Evolutionary conservation across 2,329 filamentous ascomycete genomes (phyloP).

Genomic region (Aspergillus felis): DNA sequence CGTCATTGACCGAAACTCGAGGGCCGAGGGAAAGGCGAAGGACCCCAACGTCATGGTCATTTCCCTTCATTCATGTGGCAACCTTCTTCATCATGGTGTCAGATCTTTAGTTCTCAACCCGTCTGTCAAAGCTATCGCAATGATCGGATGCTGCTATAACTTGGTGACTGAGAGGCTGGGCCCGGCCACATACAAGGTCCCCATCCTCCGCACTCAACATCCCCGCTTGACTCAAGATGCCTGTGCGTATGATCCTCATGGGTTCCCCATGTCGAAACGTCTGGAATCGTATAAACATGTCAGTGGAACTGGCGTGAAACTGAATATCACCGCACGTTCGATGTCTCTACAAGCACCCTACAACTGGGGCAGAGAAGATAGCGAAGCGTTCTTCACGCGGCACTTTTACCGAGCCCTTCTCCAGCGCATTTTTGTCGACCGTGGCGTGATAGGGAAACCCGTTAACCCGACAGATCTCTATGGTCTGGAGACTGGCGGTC

Average conservation of each 20-base stretch:
- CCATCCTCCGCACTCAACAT: slow-evolving; percentile 71
- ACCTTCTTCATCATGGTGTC: slow-evolving; percentile 92
- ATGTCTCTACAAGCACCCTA: slow-evolving; percentile 95
- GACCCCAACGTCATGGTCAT: slow-evolving; percentile 68
- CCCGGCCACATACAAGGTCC: slow-evolving; percentile 80
- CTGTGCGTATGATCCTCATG: slow-evolving; percentile 74
- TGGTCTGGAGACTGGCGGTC: slow-evolving; percentile 12
- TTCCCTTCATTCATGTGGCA: slow-evolving; percentile 95
- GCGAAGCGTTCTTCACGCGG: slow-evolving; percentile 81
- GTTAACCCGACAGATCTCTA: slow-evolving; percentile 27
- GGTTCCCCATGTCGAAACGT: slow-evolving; percentile 84
- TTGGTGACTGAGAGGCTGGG: slow-evolving; percentile 86
- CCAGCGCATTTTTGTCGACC: slow-evolving; percentile 88
- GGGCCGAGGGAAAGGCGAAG: slow-evolving; percentile 5
- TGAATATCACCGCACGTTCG: slow-evolving; percentile 96
- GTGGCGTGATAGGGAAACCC: slow-evolving; percentile 66
- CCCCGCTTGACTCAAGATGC: slow-evolving; percentile 64
- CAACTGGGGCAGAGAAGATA: slow-evolving; percentile 83
- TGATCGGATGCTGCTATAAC: slow-evolving; percentile 98
- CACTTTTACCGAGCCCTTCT: slow-evolving; percentile 90
- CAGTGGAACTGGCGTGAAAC: slow-evolving; percentile 61
- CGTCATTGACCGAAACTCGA: background rate
- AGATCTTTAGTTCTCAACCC: slow-evolving; percentile 81
- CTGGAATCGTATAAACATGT: slow-evolving; percentile 56
- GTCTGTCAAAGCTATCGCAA: slow-evolving; percentile 81